phyloP scores from a whole-genome alignment of 768 basidiomycete genomes.

The Saitozyma sp. region DNA sequence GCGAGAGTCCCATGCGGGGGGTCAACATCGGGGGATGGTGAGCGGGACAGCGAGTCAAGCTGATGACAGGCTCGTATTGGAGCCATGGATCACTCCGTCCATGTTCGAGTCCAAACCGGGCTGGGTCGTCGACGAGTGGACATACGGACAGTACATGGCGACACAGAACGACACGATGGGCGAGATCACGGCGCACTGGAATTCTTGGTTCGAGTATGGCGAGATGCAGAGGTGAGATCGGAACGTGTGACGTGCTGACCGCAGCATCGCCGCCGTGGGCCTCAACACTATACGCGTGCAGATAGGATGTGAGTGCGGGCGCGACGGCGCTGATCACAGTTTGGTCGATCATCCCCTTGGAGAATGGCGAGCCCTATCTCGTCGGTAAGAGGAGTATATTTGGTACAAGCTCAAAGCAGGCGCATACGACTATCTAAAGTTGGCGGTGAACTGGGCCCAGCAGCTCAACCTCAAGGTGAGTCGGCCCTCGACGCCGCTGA shows the following conservation, averaged over 20 bases:
- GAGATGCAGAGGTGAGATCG: conserved; percentile 38
- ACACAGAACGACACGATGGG: conserved; percentile 33
- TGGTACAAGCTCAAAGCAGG: conserved; percentile 10
- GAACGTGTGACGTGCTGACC: neutral
- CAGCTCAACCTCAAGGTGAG: conserved; percentile 37
- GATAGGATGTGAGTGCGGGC: conserved; percentile 41
- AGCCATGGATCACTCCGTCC: conserved; percentile 52
- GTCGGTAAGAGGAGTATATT: no score
- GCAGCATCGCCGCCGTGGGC: conserved; percentile 30
- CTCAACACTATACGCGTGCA: conserved; percentile 50
- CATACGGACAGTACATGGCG: conserved; percentile 42
- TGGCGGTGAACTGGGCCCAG: conserved; percentile 45
- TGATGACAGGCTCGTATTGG: conserved; percentile 37
- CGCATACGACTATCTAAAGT: conserved; percentile 43
- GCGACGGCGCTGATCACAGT: conserved; percentile 16
- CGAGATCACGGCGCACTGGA: conserved; percentile 37
- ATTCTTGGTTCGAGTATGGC: conserved; percentile 38
- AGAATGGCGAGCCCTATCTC: conserved; percentile 38
- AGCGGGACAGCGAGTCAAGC: conserved; percentile 6
- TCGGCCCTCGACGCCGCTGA: neutral
- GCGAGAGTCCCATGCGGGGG: conserved; percentile 40
- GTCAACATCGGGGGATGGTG: conserved; percentile 52
- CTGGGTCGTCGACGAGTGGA: conserved; percentile 52
- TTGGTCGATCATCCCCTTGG: conserved; percentile 48
- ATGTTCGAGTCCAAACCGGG: conserved; percentile 44